Evolutionary conservation across 2,329 filamentous ascomycete genomes (phyloP).

Genomic region (Phyllosticta ampelicida): DNA sequence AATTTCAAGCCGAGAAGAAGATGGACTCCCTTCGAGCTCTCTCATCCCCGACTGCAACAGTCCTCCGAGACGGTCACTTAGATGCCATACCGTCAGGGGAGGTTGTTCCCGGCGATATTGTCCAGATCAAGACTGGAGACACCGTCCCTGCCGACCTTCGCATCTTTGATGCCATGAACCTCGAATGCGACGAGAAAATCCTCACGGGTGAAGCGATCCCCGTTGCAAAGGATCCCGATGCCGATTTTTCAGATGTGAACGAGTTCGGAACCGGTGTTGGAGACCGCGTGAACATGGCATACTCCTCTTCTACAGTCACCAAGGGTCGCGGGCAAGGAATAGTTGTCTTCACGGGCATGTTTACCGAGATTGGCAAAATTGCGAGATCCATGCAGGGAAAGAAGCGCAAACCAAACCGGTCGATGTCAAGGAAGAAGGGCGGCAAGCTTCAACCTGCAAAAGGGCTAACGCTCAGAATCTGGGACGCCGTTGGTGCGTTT

Average conservation of each 20-base stretch:
- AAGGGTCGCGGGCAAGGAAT: constrained; percentile 59
- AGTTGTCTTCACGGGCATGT: constrained; percentile 59
- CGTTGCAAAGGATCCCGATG: constrained; percentile 50
- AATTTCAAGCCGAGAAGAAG: constrained; percentile 36
- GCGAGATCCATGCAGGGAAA: constrained; percentile 49
- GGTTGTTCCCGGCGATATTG: constrained; percentile 31
- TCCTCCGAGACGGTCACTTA: constrained; percentile 26
- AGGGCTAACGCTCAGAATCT: constrained; percentile 10
- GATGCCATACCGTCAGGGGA: constrained; percentile 26
- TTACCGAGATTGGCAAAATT: constrained; percentile 66
- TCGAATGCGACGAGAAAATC: constrained; percentile 65
- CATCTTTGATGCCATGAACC: constrained; percentile 54
- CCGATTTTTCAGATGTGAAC: constrained; percentile 40
- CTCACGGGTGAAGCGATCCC: constrained; percentile 64
- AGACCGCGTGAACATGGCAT: constrained; percentile 60
- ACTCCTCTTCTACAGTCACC: constrained; percentile 61
- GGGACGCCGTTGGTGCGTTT: constrained; percentile 13
- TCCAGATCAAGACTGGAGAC: constrained; percentile 41
- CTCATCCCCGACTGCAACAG: constrained; percentile 28
- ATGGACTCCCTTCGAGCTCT: constrained; percentile 32
- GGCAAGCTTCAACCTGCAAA: constrained; percentile 34
- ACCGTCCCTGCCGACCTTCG: constrained; percentile 58
- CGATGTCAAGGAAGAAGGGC: constrained; percentile 31
- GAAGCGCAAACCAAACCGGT: constrained; percentile 33
- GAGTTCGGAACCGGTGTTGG: constrained; percentile 43